Percentiles rank a stretch among this genome's conserved stretches.
These are phyloP conservation scores for Vanrija sp. DNA, from an alignment of 1,284 basidiomycete genomes.

Conservation along the genomic window DNA sequence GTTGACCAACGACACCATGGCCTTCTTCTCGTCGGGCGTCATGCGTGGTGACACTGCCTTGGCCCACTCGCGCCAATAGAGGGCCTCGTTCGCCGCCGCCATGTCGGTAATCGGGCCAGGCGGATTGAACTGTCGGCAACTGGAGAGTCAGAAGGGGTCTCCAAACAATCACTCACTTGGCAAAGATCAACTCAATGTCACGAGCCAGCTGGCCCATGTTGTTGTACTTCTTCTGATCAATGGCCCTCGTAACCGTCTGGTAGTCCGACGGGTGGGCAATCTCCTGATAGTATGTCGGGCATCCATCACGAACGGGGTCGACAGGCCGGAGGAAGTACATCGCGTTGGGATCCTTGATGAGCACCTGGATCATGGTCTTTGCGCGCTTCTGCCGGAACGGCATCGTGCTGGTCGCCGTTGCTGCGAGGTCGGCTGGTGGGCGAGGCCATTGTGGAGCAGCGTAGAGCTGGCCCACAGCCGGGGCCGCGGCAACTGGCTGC, in stretches of 20 bases:
- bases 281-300: slow-evolving; percentile 91
- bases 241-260: slow-evolving; percentile 71
- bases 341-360: slow-evolving; percentile 67
- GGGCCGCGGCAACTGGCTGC: slow-evolving; percentile 10
- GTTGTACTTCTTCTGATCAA: slow-evolving; percentile 60
- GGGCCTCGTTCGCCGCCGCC: slow-evolving; percentile 68
- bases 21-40: slow-evolving; percentile 73
- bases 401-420: slow-evolving; percentile 24
- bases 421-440: slow-evolving; percentile 29
- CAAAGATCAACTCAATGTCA: slow-evolving; percentile 80
- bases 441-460: slow-evolving; percentile 38
- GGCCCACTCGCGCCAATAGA: slow-evolving; percentile 81
- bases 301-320: slow-evolving; percentile 75
- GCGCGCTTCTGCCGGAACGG: slow-evolving; percentile 75
- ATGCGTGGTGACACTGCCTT: slow-evolving; percentile 72
- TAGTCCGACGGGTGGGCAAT: slow-evolving; percentile 95
- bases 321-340: slow-evolving; percentile 80
- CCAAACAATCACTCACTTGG: slow-evolving; percentile 56
- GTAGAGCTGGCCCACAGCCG: slow-evolving; percentile 6
- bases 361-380: slow-evolving; percentile 62
- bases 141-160: slow-evolving; percentile 8
- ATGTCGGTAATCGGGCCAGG: slow-evolving; percentile 61
- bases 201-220: slow-evolving; percentile 76
- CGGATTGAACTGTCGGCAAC: slow-evolving; percentile 81
- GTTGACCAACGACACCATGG: slow-evolving; percentile 68